These are phyloP conservation scores for Juglanconis juglandina DNA, from an alignment of 2,329 filamentous ascomycete genomes.

Conservation along the genomic window DNA sequence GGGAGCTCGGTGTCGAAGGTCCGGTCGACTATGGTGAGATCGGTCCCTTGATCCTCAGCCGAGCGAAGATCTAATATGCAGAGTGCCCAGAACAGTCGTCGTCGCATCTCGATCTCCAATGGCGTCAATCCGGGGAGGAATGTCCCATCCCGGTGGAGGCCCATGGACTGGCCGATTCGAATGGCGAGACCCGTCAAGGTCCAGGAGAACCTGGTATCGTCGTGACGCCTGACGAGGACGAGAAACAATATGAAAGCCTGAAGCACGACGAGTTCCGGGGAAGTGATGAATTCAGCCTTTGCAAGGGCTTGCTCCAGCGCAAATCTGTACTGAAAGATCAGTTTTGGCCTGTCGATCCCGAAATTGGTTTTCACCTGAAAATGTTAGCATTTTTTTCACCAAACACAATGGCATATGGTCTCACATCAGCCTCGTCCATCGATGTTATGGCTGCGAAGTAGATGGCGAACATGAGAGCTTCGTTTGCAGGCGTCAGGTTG, in stretches of 20 bases:
- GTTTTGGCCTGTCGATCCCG: constrained; percentile 44
- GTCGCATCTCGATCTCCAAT: constrained; percentile 61
- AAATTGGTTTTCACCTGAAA: constrained; percentile 49
- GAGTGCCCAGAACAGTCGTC: constrained; percentile 61
- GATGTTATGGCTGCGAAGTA: constrained; percentile 58
- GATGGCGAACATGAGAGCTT: constrained; percentile 62
- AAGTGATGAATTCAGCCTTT: constrained; percentile 58
- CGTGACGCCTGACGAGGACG: constrained; percentile 48
- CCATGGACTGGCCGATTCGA: constrained; percentile 51
- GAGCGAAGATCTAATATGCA: constrained; percentile 57
- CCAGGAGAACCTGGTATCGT: constrained; percentile 56
- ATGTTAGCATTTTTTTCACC: background rate
- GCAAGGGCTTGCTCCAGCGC: constrained; percentile 58
- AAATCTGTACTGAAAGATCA: constrained; percentile 46
- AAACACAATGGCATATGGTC: background rate
- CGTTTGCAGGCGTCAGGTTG: constrained; percentile 52
- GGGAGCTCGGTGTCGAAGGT: constrained; percentile 53
- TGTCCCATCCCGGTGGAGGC: constrained; percentile 56
- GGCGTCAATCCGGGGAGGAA: constrained; percentile 50
- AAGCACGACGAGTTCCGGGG: constrained; percentile 55
- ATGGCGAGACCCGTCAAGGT: constrained; percentile 61
- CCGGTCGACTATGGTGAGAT: constrained; percentile 41
- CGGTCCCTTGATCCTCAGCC: constrained; percentile 57
- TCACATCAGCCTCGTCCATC: constrained; percentile 58
- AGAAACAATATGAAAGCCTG: constrained; percentile 62